phyloP scores from a whole-genome alignment of 139 green algal genomes.

The Edaphochlamys debaryana region DNA sequence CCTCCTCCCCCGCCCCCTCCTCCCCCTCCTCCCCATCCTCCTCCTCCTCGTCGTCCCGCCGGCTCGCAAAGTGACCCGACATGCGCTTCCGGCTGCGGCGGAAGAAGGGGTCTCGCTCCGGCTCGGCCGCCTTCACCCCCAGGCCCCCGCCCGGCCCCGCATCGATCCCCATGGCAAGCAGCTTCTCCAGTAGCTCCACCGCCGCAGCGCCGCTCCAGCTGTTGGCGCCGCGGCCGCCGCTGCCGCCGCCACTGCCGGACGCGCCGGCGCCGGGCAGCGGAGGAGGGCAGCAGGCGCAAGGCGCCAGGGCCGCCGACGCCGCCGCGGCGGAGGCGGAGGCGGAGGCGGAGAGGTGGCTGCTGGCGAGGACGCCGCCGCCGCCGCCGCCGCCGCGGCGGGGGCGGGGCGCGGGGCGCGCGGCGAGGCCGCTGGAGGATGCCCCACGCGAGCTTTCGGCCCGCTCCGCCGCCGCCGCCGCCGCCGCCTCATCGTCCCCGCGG shows the following conservation, averaged over 20 bases:
- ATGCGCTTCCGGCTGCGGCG: conserved; percentile 27
- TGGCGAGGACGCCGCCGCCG: neutral
- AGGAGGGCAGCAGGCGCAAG: conserved; percentile 16
- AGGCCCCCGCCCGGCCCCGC: neutral
- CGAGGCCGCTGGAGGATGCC: conserved; percentile 15
- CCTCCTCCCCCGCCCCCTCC: neutral
- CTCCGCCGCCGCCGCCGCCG: conserved; percentile 28
- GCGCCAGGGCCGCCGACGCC: neutral
- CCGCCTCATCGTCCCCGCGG: neutral
- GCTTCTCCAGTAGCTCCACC: conserved; percentile 20
- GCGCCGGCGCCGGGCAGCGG: neutral
- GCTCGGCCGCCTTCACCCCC: neutral
- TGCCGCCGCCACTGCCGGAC: neutral
- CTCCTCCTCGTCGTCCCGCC: conserved; percentile 7
- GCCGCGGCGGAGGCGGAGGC: neutral
- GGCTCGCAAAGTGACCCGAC: neutral
- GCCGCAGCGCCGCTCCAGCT: conserved; percentile 23
- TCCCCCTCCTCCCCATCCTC: conserved; percentile 1
- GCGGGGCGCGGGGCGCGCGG: neutral
- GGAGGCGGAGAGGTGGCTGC: too few relatives aligned
- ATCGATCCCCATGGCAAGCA: conserved; percentile 15
- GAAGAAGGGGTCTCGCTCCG: conserved; percentile 13
- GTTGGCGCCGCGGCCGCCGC: neutral
- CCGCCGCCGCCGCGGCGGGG: neutral
- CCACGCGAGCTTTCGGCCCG: conserved; percentile 3